Evolutionary conservation across 1,284 basidiomycete species (phyloP).

Genomic region (Mixia osmundae): DNA sequence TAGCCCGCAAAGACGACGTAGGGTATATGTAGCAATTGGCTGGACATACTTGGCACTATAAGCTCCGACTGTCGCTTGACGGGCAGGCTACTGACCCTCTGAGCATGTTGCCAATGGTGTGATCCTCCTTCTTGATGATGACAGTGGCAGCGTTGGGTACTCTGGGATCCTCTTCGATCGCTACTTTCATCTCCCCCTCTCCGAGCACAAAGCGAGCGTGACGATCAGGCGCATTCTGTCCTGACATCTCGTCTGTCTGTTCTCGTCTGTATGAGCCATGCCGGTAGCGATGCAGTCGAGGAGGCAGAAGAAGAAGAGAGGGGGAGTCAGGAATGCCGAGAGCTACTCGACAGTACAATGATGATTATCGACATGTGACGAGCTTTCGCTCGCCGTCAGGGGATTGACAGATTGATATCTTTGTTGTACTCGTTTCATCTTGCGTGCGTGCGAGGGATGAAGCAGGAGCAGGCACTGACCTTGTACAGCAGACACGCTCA

Average conservation of each 20-base stretch:
- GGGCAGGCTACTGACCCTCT: conserved; percentile 42
- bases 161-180: conserved; percentile 83
- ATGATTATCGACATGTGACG: no score
- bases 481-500: no score
- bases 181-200: no score
- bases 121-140: conserved; percentile 85
- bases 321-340: no score
- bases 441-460: no score
- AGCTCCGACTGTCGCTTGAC: neutral
- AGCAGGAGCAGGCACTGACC: no score
- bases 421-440: conserved; percentile 12
- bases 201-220: no score
- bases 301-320: no score
- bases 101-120: conserved; percentile 88
- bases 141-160: conserved; percentile 91
- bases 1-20: conserved; percentile 86
- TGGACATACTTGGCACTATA: conserved; percentile 20
- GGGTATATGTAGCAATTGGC: conserved; percentile 64
- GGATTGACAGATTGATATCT: conserved; percentile 11
- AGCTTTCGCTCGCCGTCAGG: no score
- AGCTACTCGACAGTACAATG: no score
- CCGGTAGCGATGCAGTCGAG: no score
- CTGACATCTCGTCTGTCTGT: conserved; percentile 4
- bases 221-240: conserved; percentile 1
- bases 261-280: no score